A percentile compares a stretch with the other conserved stretches of the same genome.
Conservation (phyloP, 495 filamentous ascomycete genomes). For the Thozetella sp. region DNA sequence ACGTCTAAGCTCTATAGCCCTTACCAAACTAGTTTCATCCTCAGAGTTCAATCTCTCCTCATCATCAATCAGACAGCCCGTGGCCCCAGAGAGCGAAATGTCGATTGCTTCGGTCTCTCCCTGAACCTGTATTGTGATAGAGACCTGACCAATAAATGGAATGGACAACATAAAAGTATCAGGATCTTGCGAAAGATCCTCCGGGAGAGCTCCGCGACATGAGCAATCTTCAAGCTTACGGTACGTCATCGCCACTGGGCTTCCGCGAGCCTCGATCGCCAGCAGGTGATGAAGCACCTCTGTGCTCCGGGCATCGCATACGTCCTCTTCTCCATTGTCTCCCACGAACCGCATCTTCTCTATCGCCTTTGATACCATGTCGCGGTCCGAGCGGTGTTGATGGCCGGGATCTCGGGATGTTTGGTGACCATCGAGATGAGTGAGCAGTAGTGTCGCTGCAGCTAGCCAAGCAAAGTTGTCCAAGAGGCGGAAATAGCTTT, state of each 20-base stretch:
- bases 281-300: constrained; percentile 29
- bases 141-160: not conserved
- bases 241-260: not conserved
- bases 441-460: constrained; percentile 24
- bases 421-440: constrained; percentile 25
- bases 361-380: constrained; percentile 35
- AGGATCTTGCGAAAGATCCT: not conserved
- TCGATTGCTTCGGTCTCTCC: not conserved
- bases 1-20: not conserved
- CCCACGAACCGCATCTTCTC: constrained; percentile 33
- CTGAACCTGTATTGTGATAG: not conserved
- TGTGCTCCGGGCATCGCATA: constrained; percentile 24
- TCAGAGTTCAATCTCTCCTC: not conserved
- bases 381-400: constrained; percentile 37
- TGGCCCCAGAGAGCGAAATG: not conserved
- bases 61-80: not conserved
- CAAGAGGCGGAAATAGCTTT: constrained; percentile 20
- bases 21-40: not conserved
- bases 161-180: not conserved
- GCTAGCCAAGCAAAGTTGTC: constrained; percentile 29
- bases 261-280: constrained; percentile 21
- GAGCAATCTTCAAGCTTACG: not conserved
- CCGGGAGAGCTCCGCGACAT: not conserved
- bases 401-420: constrained; percentile 20
- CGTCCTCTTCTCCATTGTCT: constrained; percentile 24